Conservation (phyloP, 163 green algal genomes). For the Volvox carteri region DNA sequence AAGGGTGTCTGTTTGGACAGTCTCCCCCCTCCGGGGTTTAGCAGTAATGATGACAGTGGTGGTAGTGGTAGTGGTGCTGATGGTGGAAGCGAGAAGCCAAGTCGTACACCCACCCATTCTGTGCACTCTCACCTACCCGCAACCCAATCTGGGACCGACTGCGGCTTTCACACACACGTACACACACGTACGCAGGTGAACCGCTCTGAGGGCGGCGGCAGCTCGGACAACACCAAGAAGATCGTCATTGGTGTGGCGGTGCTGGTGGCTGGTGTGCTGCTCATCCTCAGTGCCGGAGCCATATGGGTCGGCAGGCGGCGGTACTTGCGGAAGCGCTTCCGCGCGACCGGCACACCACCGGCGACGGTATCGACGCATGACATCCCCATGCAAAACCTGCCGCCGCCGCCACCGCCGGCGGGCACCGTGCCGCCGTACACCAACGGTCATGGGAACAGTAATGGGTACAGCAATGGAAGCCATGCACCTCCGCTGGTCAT, state of each 20-base stretch:
- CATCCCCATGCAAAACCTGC: background rate
- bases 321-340: background rate
- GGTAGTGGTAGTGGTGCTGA: no score
- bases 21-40: no score
- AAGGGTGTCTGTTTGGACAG: no score
- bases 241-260: slow-evolving; percentile 26
- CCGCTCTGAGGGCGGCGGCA: background rate
- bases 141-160: no score
- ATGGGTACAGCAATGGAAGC: slow-evolving; percentile 14
- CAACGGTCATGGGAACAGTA: slow-evolving; percentile 20
- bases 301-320: background rate
- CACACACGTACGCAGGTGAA: background rate
- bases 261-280: background rate
- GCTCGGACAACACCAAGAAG: background rate
- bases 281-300: background rate
- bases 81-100: no score
- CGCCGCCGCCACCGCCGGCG: background rate
- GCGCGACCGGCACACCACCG: background rate
- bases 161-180: no score
- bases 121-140: no score
- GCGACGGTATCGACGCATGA: background rate
- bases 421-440: background rate
- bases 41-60: no score
- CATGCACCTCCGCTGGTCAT: background rate
- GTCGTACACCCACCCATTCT: no score